A percentile compares a stretch with the other conserved stretches of the same genome.
Conservation (phyloP, 352 stramenopile species). For the Phytophthora rubi region DNA sequence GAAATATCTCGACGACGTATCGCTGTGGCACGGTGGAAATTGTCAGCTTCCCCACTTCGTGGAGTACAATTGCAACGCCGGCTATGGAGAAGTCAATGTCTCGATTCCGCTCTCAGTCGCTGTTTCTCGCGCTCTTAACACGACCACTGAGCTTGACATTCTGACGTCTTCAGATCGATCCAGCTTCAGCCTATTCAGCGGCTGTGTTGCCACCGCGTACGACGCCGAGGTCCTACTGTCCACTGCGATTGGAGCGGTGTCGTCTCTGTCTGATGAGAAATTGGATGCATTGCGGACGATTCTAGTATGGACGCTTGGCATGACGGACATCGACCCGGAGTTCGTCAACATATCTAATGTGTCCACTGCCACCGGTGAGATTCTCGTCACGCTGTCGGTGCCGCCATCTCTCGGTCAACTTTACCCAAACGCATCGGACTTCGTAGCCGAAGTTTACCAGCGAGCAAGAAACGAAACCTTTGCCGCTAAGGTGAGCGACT, state of each 20-base stretch:
- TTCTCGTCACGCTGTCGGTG: constrained; percentile 25
- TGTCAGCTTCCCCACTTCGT: constrained; percentile 36
- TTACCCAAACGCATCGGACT: constrained; percentile 29
- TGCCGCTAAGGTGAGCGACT: constrained; percentile 12
- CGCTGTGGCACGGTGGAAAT: constrained; percentile 30
- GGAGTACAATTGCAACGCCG: constrained; percentile 40
- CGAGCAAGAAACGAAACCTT: constrained; percentile 31
- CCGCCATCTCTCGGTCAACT: constrained; percentile 30
- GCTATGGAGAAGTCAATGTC: constrained; percentile 39
- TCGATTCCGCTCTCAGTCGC: constrained; percentile 25
- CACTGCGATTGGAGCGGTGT: constrained; percentile 7
- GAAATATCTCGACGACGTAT: constrained; percentile 26
- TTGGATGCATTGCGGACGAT: constrained; percentile 23
- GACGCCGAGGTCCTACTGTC: constrained; percentile 32
- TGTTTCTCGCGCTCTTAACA: constrained; percentile 15
- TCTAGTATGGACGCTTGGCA: constrained; percentile 27
- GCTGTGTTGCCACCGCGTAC: constrained; percentile 32
- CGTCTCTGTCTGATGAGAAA: constrained; percentile 16
- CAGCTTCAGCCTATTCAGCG: constrained; percentile 33
- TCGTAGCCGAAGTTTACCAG: constrained; percentile 24
- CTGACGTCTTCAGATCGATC: constrained; percentile 26
- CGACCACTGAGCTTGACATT: constrained; percentile 14
- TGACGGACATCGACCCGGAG: constrained; percentile 31
- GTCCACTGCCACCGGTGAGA: constrained; percentile 21
- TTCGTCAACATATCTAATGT: constrained; percentile 34